Evolutionary conservation across 805 yeast genomes (phyloP), one percentile per base, ranked within the genome.

Genomic region (Vanderwaltozyma verrucispora): DNA sequence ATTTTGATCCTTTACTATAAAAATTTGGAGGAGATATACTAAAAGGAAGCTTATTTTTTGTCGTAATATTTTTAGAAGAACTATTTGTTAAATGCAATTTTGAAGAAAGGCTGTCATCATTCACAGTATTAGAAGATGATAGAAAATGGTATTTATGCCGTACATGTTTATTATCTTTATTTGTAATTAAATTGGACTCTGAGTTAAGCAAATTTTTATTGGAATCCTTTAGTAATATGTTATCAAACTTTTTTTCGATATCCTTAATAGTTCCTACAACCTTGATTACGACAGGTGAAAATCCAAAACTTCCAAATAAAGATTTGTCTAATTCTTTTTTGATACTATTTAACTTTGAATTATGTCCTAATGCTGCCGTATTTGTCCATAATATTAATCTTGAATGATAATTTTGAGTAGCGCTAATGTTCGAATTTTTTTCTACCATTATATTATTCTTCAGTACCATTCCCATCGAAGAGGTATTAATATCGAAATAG

Each of bases 391-490:
- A 14, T 8, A 35, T 23, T n/a, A 35, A 16, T 35, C 37, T 35
- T 24, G 37, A 13, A 7, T 29, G 10, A 11, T 19, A 16, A 29
- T 29, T 14, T 38, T 43, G 30, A 21, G 16, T 13, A 12, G 17
- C 14, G 4, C 29, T 11, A 9, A 7, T 27, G 5, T 27, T 27
- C 6, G 16, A n/a, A 27, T n/a, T 14, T 4, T 43, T 27, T 27
- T 36, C 30, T 4, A 45, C 24, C 14, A 21, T 26, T 26, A 45
- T 40, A 5, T 38, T 27, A 12, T 44, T 38, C 18, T 37, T 47
- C 25, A 53, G 36, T 2, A 42, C 23, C 12, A 53, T 26, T 13
- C 48, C 56, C 34, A 55, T 36, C 14, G 42, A 40, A 3, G 44
- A 34, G 17, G 33, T 34, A 13, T 33, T 29, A 24, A 37, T 19